phyloP scores from a whole-genome alignment of 2,329 filamentous ascomycete species.

The Penicillium sp. region DNA sequence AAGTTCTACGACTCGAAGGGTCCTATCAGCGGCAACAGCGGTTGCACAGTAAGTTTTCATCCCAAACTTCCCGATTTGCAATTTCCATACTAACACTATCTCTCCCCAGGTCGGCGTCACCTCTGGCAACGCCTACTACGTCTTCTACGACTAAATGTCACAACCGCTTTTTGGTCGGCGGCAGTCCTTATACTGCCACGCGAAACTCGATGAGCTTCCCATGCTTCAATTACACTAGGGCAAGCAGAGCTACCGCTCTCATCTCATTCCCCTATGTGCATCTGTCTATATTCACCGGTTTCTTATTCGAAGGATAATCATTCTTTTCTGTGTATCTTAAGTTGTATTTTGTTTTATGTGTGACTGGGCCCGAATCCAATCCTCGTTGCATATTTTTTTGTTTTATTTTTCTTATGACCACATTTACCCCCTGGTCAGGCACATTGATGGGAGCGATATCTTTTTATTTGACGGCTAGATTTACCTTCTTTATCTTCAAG shows the following conservation, averaged over 20 bases:
- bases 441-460: conserved; percentile 6
- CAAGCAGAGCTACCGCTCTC: conserved; percentile 8
- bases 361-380: conserved; percentile 27
- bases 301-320: conserved; percentile 27
- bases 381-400: conserved; percentile 26
- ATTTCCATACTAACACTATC: conserved; percentile 8
- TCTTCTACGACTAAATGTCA: conserved; percentile 37
- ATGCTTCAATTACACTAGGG: background rate
- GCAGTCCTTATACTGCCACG: conserved; percentile 12
- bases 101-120: conserved; percentile 47
- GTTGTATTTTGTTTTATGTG: conserved; percentile 28
- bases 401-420: conserved; percentile 11
- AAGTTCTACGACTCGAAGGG: conserved; percentile 55
- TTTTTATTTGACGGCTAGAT: conserved; percentile 11
- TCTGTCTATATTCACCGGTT: conserved; percentile 32
- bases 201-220: conserved; percentile 14
- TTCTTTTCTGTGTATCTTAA: conserved; percentile 41
- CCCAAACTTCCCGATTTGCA: background rate
- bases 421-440: conserved; percentile 5
- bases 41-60: conserved; percentile 73
- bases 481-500: conserved; percentile 6
- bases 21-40: conserved; percentile 48
- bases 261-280: conserved; percentile 11
- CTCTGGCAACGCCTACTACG: conserved; percentile 51
- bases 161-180: conserved; percentile 1